Evolutionary conservation across 768 basidiomycete genomes (phyloP), one percentile per base, ranked within the genome.

Genomic region (Albatrellus ellisii): DNA sequence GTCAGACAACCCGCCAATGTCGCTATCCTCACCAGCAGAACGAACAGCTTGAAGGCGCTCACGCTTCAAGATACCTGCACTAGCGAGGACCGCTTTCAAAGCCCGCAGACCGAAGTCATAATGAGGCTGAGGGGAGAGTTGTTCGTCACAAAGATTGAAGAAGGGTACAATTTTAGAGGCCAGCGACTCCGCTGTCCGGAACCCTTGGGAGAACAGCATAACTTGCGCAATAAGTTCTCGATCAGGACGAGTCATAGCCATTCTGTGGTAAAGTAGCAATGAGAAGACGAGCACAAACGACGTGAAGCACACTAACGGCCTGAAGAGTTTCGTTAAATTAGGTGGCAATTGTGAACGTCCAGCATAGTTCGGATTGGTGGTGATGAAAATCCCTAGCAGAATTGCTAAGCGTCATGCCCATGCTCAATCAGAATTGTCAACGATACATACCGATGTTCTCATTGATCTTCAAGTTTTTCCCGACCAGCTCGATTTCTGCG

Each of bases 171-270:
- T 87, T 62, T 98, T 98, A 42, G 89, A 89, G 1, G 95, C 95
- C n/a, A 99, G 73, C 0, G 78, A 83, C 61, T 99, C 95, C 6
- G 95, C 95, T 10, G 91, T 91, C 28, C 95, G 79, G 77, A 98
- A 99, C 47, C 95, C 95, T 66, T 98, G 95, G 15, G 95, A 98
- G 68, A 98, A 98, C 35, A 99, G 67, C 87, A 98, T 91, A 58
- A 99, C 95, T 63, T 99, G 95, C 3, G 95, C 95, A 54, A 99
- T 99, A 36, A 99, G 79, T 59, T 99, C 94, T 46, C 91, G 80
- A 59, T 98, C 95, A 20, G 95, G 95, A 39, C 89, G 79, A 6
- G 95, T 95, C 95, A 99, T 99, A 26, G 95, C 90, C 86, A 98
- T 97, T 46, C 90, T 94, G 48, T 24, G 38, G 7, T 39, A 37